Evolutionary conservation across 164 flowering plant species (phyloP).

Genomic region (Nelumbo lutea): DNA sequence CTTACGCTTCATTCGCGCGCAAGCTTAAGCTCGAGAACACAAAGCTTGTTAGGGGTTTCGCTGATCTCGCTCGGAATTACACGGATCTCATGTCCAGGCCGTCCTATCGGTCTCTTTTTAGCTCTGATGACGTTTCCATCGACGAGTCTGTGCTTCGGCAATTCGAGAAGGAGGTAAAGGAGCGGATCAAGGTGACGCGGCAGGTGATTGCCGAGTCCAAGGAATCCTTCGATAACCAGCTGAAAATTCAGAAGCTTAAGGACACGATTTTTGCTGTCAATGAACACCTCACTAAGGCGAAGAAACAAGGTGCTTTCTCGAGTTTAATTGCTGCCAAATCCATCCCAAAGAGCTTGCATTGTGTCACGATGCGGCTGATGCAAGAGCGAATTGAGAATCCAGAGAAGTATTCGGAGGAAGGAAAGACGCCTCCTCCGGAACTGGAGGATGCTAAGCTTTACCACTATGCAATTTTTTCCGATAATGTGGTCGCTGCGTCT

Average conservation of each 20-base stretch:
- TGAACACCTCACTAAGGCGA: background rate
- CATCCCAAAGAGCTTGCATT: background rate
- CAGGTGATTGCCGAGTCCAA: background rate
- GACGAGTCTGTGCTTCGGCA: background rate
- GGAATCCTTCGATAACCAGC: background rate
- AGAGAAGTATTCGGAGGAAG: background rate
- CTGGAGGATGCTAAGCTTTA: background rate
- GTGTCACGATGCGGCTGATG: background rate
- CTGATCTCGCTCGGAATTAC: slow-evolving; percentile 45
- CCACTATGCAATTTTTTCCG: background rate
- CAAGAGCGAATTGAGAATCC: background rate
- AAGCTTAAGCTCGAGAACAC: slow-evolving; percentile 52
- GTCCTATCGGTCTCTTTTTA: slow-evolving; percentile 18
- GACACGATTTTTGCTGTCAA: background rate
- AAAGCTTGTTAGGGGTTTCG: slow-evolving; percentile 40
- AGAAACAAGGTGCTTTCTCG: background rate
- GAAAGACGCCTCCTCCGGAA: background rate
- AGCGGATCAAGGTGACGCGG: background rate
- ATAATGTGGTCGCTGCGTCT: background rate
- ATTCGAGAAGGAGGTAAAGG: background rate
- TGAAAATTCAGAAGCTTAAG: background rate
- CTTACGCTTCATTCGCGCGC: slow-evolving; percentile 49
- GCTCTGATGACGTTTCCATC: background rate
- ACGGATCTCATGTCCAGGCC: slow-evolving; percentile 41
- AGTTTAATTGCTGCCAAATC: background rate